A percentile compares a stretch with the other conserved stretches of the same genome.
Conservation (phyloP, 2,329 filamentous ascomycete species). For the Xylariaceae sp. region DNA sequence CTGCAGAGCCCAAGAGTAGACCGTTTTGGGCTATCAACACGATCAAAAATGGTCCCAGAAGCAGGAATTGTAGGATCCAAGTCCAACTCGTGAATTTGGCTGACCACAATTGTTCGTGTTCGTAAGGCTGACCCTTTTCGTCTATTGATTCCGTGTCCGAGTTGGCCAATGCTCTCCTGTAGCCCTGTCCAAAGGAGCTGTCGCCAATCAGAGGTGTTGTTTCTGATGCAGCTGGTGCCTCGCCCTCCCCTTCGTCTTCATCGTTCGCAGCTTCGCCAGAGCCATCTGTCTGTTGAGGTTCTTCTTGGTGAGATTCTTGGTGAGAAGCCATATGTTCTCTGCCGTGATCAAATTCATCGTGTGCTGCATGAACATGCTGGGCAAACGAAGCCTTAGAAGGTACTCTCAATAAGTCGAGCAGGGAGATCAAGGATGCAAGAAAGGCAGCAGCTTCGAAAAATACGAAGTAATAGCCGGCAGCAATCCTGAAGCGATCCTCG, state of each 20-base stretch:
- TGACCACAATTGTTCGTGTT: conserved; percentile 84
- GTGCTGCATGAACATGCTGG: conserved; percentile 51
- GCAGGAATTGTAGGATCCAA: conserved; percentile 82
- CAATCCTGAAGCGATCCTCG: conserved; percentile 74
- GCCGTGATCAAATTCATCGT: conserved; percentile 36
- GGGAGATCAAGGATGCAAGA: conserved; percentile 68
- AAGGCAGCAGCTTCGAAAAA: conserved; percentile 78
- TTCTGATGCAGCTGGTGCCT: conserved; percentile 47
- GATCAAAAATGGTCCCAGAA: conserved; percentile 75
- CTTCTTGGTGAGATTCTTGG: conserved; percentile 23
- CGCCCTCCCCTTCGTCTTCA: conserved; percentile 24
- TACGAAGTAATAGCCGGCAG: conserved; percentile 75
- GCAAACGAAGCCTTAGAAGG: conserved; percentile 70
- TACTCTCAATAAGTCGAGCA: conserved; percentile 77
- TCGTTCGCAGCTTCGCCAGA: conserved; percentile 19
- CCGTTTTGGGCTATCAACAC: conserved; percentile 75
- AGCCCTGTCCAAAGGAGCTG: conserved; percentile 56
- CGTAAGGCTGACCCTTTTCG: conserved; percentile 46
- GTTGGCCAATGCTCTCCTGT: conserved; percentile 47
- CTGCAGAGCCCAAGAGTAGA: conserved; percentile 67
- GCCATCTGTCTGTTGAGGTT: conserved; percentile 22
- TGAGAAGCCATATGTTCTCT: conserved; percentile 29
- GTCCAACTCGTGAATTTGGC: conserved; percentile 74
- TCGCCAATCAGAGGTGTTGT: conserved; percentile 76
- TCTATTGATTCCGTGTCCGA: conserved; percentile 32